Evolutionary conservation across 2,329 filamentous ascomycete species (phyloP), one percentile per base, ranked within the genome.

Genomic region (Cytospora chrysosperma): DNA sequence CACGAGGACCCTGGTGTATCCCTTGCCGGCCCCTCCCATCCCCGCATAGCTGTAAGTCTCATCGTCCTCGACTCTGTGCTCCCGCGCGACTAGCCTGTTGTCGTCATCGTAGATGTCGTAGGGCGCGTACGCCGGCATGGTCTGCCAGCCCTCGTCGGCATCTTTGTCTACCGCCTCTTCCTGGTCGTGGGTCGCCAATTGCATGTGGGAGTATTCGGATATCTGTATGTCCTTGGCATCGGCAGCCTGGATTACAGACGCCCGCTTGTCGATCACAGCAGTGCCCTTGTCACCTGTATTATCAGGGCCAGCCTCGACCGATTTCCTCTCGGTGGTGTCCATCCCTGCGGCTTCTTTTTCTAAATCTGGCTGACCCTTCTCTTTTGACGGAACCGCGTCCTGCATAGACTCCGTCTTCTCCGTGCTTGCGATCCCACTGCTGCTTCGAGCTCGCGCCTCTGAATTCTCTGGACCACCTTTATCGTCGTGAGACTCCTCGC

Each of bases 31-130:
- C 30, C 93, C 93, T 27, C 94, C 93, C 0, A 97, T 83, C 17
- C 89, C 89, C 26, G 82, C 85, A 70, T 96, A 96, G 50, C 85
- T 88, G 66, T 88, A 85, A 52, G 77, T 81, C 53, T 89, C 84
- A 40, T 82, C 89, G n/a, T 85, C 83, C 55, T 92, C 88, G 17
- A 89, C 86, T 47, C 84, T 81, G 64, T 89, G 89, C 69, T 96
- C 94, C 67, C 85, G 88, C 15, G 95, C 95, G 68, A 99, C 83
- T 30, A 99, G 82, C 68, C 85, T 91, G 69, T 96, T 91, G 74
- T 96, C 89, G 71, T 99, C 95, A 73, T 99, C 92, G 75, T 98
- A 99, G 69, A 97, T 90, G 76, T 98, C 94, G 74, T 95, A 96
- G 43, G 90, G 89, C 9, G 93, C 95, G 72, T 93, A 92, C 1